Evolutionary conservation across 495 filamentous ascomycete genomes (phyloP).

Genomic region (Darksidea phi): DNA sequence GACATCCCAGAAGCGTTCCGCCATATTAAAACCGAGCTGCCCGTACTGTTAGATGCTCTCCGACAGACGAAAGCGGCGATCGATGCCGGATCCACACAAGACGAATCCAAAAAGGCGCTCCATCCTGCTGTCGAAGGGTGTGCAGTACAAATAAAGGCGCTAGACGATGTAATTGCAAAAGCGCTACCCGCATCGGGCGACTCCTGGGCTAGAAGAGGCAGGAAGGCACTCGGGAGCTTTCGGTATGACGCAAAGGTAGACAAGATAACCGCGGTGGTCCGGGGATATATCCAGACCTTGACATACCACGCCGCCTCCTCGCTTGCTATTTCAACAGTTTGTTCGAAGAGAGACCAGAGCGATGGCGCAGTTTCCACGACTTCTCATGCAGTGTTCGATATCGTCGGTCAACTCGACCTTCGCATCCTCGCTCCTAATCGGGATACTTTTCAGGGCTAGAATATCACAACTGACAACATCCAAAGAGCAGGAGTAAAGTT

Average conservation of each 20-base stretch:
- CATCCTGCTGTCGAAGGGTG: slow-evolving; percentile 13
- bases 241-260: slow-evolving; percentile 14
- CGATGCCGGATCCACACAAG: slow-evolving; percentile 1
- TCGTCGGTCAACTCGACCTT: no score
- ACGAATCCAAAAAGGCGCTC: slow-evolving; percentile 14
- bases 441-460: no score
- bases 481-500: no score
- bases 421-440: no score
- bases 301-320: slow-evolving; percentile 16
- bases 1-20: slow-evolving; percentile 14
- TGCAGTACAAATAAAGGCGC: slow-evolving; percentile 5
- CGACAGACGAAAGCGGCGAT: slow-evolving; percentile 9
- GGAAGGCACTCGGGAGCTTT: slow-evolving; percentile 16
- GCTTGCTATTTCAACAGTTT: no score
- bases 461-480: no score
- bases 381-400: no score
- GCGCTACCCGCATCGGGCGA: slow-evolving; percentile 7
- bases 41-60: slow-evolving; percentile 15
- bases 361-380: no score
- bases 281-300: slow-evolving; percentile 12
- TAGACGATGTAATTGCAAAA: slow-evolving; percentile 12
- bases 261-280: slow-evolving; percentile 11
- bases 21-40: slow-evolving; percentile 12
- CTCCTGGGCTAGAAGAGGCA: slow-evolving; percentile 2
- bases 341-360: no score